These are phyloP conservation scores for Tricholoma sp. DNA, from an alignment of 768 basidiomycete genomes.

Conservation along the genomic window DNA sequence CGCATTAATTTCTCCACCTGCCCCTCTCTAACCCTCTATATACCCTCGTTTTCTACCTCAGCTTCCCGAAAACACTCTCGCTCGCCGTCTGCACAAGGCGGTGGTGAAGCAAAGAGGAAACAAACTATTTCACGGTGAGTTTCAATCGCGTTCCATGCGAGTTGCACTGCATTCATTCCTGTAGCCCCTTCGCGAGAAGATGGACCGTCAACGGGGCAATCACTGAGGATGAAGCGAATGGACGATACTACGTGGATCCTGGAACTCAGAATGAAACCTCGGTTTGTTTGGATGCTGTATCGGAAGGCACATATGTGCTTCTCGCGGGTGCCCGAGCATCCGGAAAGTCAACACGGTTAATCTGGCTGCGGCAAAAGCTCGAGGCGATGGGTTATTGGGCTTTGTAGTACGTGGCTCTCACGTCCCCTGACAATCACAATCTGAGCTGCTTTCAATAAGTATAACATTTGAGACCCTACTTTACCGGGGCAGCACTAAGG, in stretches of 20 bases:
- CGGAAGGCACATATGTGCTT: neutral
- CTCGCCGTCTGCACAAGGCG: neutral
- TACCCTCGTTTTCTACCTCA: neutral
- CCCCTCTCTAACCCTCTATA: neutral
- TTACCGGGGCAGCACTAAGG: neutral
- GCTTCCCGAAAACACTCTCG: neutral
- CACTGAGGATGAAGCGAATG: neutral
- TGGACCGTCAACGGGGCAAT: neutral
- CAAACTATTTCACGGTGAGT: neutral
- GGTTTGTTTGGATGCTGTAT: neutral
- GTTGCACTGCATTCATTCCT: slow-evolving; percentile 1
- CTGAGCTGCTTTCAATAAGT: neutral
- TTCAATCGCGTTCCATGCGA: neutral
- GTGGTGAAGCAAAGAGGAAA: neutral
- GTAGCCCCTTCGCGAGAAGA: slow-evolving; percentile 1
- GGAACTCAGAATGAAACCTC: neutral
- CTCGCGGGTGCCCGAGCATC: neutral
- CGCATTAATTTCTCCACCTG: neutral
- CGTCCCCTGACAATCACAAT: neutral
- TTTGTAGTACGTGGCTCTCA: slow-evolving; percentile 1
- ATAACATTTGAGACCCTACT: neutral
- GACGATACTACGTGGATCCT: neutral
- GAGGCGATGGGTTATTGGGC: neutral
- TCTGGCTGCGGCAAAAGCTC: neutral
- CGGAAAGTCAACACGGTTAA: neutral